phyloP scores from a whole-genome alignment of 1,284 basidiomycete species.

The Tilletia indica region DNA sequence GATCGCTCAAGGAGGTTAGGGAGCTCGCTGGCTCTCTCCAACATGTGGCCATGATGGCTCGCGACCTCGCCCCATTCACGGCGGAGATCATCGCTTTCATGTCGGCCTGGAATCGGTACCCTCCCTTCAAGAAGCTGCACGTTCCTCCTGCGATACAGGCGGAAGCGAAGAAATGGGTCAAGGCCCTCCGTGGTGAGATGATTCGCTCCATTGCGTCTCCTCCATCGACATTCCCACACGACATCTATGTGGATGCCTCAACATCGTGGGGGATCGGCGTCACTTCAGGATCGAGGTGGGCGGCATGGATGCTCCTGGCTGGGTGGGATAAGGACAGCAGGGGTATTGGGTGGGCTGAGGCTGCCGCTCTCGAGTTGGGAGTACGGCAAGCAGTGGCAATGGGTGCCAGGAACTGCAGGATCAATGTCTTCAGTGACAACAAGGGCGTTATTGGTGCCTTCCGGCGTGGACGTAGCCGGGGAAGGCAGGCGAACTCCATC shows the following conservation, averaged over 20 bases:
- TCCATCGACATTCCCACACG: not conserved
- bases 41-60: not conserved
- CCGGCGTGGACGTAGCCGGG: not conserved
- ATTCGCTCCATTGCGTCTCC: not conserved
- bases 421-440: not conserved
- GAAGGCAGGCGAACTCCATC: not conserved
- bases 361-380: not conserved
- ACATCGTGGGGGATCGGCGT: not conserved
- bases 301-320: not conserved
- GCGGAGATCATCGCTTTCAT: not conserved
- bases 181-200: not conserved
- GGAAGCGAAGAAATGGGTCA: not conserved
- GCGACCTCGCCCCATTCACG: not conserved
- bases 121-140: not conserved
- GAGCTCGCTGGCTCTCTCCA: not conserved
- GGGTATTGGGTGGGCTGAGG: not conserved
- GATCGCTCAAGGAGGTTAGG: not conserved
- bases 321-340: not conserved
- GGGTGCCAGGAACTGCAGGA: not conserved
- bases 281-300: not conserved
- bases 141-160: not conserved
- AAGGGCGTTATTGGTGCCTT: slow-evolving; percentile 2
- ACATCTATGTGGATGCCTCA: not conserved
- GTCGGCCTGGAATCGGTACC: not conserved
- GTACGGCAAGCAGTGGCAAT: not conserved